Conservation (phyloP, 2,329 filamentous ascomycete species). For the Pseudogymnoascus sp. region DNA sequence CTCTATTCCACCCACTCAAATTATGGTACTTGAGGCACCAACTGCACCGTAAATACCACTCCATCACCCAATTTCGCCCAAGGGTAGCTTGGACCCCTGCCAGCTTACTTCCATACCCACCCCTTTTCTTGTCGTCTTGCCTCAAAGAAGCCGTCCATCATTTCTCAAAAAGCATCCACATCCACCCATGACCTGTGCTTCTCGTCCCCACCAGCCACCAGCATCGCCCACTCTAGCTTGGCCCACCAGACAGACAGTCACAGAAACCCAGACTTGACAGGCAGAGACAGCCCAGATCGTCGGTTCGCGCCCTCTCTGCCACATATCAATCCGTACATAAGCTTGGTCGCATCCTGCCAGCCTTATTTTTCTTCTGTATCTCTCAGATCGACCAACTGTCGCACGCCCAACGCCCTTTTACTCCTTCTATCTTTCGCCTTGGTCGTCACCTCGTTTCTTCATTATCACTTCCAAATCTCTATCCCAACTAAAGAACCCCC, state of each 20-base stretch:
- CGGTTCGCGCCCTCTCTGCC: not conserved
- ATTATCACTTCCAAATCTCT: not conserved
- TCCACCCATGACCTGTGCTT: not conserved
- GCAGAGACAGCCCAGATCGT: not conserved
- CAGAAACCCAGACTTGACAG: slow-evolving; percentile 3
- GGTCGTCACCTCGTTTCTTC: not conserved
- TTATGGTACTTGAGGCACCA: not conserved
- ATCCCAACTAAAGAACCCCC: not conserved
- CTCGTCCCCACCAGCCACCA: not conserved
- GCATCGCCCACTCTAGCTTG: not conserved
- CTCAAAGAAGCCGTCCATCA: not conserved
- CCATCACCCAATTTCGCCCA: slow-evolving; percentile 2
- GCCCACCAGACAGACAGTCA: not conserved
- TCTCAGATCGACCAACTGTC: not conserved
- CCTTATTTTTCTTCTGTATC: not conserved
- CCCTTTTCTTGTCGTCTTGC: not conserved
- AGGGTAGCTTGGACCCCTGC: slow-evolving; percentile 5
- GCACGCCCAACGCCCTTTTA: not conserved
- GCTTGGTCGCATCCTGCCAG: not conserved
- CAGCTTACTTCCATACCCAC: not conserved
- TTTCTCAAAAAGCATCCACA: not conserved
- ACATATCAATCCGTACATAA: slow-evolving; percentile 5
- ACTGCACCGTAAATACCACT: not conserved
- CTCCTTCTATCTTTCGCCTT: not conserved
- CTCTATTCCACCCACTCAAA: not conserved